These are phyloP conservation scores for Pseudonitzschia multiseries DNA, from an alignment of 108 stramenopile species.

Conservation along the genomic window DNA sequence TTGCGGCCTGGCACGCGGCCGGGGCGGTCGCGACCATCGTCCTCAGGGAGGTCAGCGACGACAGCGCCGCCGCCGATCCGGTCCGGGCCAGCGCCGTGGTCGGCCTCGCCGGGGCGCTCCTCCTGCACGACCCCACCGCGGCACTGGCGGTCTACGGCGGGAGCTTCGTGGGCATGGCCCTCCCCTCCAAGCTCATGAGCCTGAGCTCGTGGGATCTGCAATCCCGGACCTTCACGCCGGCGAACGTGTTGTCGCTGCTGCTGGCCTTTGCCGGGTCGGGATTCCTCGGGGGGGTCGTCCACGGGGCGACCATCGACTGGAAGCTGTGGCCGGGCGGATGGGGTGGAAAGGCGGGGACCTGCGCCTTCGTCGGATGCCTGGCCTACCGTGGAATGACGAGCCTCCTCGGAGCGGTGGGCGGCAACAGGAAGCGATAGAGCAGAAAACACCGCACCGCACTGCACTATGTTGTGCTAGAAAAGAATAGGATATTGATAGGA, in stretches of 20 bases:
- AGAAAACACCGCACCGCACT: too few species aligned
- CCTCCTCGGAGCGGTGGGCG: neutral
- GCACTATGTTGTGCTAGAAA: too few species aligned
- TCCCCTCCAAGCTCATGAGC: conserved; percentile 58
- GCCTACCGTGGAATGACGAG: neutral
- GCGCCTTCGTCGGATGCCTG: conserved; percentile 48
- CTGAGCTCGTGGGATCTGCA: conserved; percentile 33
- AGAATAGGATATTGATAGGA: too few species aligned
- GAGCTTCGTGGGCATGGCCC: conserved; percentile 60
- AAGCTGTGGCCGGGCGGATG: conserved; percentile 62
- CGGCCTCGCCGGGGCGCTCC: conserved; percentile 41
- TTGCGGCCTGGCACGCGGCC: conserved; percentile 37
- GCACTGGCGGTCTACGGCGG: conserved; percentile 62
- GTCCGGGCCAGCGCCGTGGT: conserved; percentile 57
- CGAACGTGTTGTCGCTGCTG: conserved; percentile 12
- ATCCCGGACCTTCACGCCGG: neutral
- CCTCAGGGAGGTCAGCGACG: conserved; percentile 51
- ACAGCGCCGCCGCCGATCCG: conserved; percentile 59
- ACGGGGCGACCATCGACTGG: conserved; percentile 51
- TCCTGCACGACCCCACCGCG: conserved; percentile 29
- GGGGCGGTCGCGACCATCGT: conserved; percentile 61
- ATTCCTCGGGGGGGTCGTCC: conserved; percentile 53
- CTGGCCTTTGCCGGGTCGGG: conserved; percentile 52
- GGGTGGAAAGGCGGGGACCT: conserved; percentile 74
- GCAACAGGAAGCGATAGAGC: neutral